Evolutionary conservation across 2,329 filamentous ascomycete genomes (phyloP).

Genomic region (Juglanconis sp.): DNA sequence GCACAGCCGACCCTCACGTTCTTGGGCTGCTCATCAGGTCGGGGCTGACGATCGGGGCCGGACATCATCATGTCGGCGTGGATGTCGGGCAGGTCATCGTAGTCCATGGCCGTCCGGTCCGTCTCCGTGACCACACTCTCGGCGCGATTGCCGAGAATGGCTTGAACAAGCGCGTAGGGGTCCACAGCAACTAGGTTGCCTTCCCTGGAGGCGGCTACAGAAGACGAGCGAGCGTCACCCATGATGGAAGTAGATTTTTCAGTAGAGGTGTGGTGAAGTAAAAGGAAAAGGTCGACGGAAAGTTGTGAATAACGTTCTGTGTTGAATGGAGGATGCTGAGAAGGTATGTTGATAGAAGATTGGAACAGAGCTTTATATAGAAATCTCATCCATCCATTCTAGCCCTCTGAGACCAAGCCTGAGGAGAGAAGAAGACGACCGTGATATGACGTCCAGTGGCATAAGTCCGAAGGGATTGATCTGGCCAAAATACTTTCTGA

Average conservation of each 20-base stretch:
- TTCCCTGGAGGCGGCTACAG: conserved; percentile 6
- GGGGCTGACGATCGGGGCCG: conserved; percentile 22
- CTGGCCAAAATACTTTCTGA: too few relatives aligned
- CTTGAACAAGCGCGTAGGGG: conserved; percentile 36
- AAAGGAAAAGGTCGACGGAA: background rate
- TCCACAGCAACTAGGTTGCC: conserved; percentile 28
- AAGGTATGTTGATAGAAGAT: too few relatives aligned
- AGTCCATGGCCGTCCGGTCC: conserved; percentile 29
- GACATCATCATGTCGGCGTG: conserved; percentile 23
- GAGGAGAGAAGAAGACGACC: background rate
- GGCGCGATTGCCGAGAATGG: conserved; percentile 34
- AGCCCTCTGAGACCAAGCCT: too few relatives aligned
- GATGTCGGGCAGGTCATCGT: conserved; percentile 29
- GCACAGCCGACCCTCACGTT: conserved; percentile 36
- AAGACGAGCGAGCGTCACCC: conserved; percentile 17
- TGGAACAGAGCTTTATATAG: too few relatives aligned
- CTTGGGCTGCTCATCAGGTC: conserved; percentile 34
- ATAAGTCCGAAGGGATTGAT: too few relatives aligned
- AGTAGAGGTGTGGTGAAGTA: background rate
- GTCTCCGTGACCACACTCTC: conserved; percentile 22
- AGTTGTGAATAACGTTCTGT: too few relatives aligned
- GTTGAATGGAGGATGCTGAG: background rate
- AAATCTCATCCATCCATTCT: too few relatives aligned
- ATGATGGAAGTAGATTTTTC: conserved; percentile 7
- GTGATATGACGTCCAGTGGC: background rate